Conservation (phyloP, 1,284 basidiomycete species). For the Ustilago nuda region DNA sequence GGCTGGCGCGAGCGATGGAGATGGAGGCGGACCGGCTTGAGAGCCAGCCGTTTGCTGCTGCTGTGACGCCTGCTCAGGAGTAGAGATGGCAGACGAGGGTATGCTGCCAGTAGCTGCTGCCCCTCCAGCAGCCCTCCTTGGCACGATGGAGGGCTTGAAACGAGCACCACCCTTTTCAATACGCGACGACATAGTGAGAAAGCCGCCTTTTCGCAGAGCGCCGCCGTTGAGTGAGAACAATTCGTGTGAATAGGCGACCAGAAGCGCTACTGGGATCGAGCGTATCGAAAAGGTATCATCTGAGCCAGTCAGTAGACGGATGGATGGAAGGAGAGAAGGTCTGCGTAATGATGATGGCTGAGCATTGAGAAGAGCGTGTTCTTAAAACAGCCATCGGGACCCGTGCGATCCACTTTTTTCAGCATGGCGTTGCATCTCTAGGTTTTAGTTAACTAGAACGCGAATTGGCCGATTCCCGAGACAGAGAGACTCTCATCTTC, state of each 20-base stretch:
- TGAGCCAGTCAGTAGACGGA: neutral
- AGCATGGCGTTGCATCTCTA: conserved; percentile 14
- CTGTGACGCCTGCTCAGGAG: conserved; percentile 11
- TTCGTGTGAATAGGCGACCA: neutral
- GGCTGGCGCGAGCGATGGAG: conserved; percentile 24
- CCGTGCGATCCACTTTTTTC: no score
- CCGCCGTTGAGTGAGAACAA: neutral
- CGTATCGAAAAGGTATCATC: neutral
- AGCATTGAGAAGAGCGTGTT: conserved; percentile 6
- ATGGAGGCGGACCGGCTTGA: conserved; percentile 18
- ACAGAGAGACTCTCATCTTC: neutral
- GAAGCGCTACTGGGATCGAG: neutral
- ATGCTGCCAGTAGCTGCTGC: conserved; percentile 11
- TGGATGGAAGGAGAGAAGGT: conserved; percentile 8
- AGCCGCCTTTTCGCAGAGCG: neutral
- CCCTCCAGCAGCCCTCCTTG: conserved; percentile 28
- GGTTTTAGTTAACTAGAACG: conserved; percentile 14
- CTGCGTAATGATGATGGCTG: conserved; percentile 8
- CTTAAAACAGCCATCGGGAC: no score
- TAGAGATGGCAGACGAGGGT: conserved; percentile 5
- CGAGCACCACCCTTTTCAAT: conserved; percentile 55
- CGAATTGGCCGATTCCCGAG: conserved; percentile 26
- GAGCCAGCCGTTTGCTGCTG: conserved; percentile 13
- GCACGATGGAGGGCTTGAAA: conserved; percentile 54
- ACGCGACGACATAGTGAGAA: conserved; percentile 44